A percentile compares a stretch with the other conserved stretches of the same genome.
Conservation (phyloP, 192 early-diverging fungal species). For the Radiomyces spectabilis region DNA sequence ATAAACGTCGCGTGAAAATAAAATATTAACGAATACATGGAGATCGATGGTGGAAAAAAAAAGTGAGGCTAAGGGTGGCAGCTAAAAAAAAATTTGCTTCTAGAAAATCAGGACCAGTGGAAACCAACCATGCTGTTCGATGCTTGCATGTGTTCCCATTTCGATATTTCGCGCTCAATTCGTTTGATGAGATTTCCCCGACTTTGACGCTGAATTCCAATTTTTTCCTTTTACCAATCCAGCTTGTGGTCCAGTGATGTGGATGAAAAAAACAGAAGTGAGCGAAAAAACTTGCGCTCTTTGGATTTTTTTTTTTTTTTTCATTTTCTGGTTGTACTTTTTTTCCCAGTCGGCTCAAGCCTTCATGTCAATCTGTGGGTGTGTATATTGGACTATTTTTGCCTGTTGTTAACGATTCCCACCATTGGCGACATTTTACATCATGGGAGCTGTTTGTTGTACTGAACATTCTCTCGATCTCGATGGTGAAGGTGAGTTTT, state of each 20-base stretch:
- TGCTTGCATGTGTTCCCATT: too few species aligned
- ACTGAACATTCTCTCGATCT: not conserved
- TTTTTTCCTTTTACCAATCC: too few species aligned
- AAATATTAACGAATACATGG: too few species aligned
- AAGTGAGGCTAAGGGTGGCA: too few species aligned
- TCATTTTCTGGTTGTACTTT: not conserved
- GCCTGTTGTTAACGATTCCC: not conserved
- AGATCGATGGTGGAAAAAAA: too few species aligned
- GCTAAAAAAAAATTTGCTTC: too few species aligned
- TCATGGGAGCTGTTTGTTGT: conserved; percentile 2
- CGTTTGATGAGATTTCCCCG: too few species aligned
- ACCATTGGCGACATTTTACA: not conserved
- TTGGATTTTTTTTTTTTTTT: not conserved
- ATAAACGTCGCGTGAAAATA: too few species aligned
- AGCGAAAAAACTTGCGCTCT: not conserved
- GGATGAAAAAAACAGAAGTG: not conserved
- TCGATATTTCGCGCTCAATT: too few species aligned
- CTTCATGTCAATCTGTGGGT: not conserved
- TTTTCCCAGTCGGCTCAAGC: not conserved
- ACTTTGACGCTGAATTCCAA: too few species aligned
- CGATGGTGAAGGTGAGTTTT: conserved; percentile 1
- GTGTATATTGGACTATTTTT: not conserved
- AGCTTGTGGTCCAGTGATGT: not conserved
- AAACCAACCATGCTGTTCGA: too few species aligned
- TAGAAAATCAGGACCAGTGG: too few species aligned